phyloP scores from a whole-genome alignment of 306 rosid genomes.

The Prinsepia uniflora region DNA sequence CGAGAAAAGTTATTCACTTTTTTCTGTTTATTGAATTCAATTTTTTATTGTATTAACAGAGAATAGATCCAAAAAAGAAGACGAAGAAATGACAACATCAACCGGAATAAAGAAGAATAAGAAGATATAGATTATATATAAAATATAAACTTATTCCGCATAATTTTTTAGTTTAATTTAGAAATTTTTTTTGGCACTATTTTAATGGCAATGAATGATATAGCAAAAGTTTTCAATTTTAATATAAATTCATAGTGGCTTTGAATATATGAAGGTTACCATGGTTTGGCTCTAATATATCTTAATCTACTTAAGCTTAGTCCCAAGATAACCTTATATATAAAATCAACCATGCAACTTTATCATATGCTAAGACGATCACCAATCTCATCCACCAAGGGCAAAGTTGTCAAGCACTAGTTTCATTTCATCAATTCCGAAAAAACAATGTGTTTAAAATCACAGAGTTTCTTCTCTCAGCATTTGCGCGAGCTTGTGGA shows the following conservation, averaged over 20 bases:
- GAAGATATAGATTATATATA: not conserved
- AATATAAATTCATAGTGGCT: too few species aligned
- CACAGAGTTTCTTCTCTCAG: conserved; percentile 32
- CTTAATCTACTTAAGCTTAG: not conserved
- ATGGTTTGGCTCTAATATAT: not conserved
- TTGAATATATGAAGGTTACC: not conserved
- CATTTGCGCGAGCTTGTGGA: conserved; percentile 27
- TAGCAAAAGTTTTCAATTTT: too few species aligned
- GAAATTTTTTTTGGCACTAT: not conserved
- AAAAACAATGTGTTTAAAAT: conserved; percentile 13
- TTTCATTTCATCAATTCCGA: conserved; percentile 16
- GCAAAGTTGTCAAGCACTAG: conserved; percentile 21
- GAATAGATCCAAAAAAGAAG: not conserved
- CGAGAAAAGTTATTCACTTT: not conserved
- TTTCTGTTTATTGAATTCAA: not conserved
- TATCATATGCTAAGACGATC: conserved; percentile 17
- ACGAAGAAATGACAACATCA: too few species aligned
- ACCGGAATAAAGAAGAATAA: not conserved
- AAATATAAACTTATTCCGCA: too few species aligned
- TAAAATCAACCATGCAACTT: not conserved
- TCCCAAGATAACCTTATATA: not conserved
- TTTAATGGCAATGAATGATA: too few species aligned
- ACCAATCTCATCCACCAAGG: conserved; percentile 12
- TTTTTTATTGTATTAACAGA: not conserved
- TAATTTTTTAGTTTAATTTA: too few species aligned